Conservation (phyloP, 805 yeast species). For the Scheffersomyces stipitis region DNA sequence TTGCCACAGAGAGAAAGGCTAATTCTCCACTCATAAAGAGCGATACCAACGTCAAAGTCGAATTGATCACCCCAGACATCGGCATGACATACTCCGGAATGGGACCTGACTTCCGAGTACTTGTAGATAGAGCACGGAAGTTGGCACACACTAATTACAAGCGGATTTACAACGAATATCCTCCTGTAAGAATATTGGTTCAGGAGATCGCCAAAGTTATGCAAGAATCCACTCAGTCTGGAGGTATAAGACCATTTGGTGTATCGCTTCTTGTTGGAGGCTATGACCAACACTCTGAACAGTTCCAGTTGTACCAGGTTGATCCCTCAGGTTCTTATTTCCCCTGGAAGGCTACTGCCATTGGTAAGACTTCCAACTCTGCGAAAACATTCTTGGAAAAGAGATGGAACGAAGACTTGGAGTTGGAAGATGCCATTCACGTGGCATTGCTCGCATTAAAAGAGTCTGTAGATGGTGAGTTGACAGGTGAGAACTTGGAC, state of each 20-base stretch:
- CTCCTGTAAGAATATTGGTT: conserved; percentile 91
- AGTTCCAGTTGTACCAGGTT: conserved; percentile 85
- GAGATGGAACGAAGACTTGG: conserved; percentile 97
- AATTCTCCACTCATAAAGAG: conserved; percentile 73
- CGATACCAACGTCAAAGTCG: conserved; percentile 76
- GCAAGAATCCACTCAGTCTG: conserved; percentile 98
- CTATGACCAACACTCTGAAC: conserved; percentile 70
- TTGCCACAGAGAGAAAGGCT: conserved; percentile 94
- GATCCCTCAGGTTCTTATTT: conserved; percentile 97
- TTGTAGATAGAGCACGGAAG: conserved; percentile 91
- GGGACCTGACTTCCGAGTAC: conserved; percentile 98
- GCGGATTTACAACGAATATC: conserved; percentile 92
- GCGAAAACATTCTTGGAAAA: conserved; percentile 97
- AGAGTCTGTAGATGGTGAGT: conserved; percentile 97
- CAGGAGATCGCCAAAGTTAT: conserved; percentile 93
- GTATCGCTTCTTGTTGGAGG: conserved; percentile 95
- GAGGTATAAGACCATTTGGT: conserved; percentile 99
- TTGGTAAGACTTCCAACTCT: conserved; percentile 93
- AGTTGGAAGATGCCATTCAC: conserved; percentile 96
- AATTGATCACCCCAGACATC: conserved; percentile 86
- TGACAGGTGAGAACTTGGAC: conserved; percentile 95
- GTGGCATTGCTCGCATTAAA: conserved; percentile 91
- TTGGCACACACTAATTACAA: conserved; percentile 91
- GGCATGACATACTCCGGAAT: conserved; percentile 97
- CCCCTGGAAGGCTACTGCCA: conserved; percentile 99